These are phyloP conservation scores for Chlamydomonas reinhardtii DNA, from an alignment of 163 green algal genomes.

Conservation along the genomic window DNA sequence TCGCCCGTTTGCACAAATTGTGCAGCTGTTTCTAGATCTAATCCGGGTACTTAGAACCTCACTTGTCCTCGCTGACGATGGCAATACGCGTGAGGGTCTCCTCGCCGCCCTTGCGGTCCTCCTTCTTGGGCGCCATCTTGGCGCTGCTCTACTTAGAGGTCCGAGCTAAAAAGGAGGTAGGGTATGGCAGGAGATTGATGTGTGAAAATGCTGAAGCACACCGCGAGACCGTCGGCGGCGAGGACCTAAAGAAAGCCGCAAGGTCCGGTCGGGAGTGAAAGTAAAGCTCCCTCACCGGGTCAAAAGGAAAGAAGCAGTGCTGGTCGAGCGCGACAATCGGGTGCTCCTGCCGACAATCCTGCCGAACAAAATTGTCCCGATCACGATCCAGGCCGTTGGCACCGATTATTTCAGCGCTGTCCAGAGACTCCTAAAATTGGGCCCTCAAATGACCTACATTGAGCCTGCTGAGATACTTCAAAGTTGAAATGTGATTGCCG, in stretches of 20 bases:
- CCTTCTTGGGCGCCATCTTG: conserved; percentile 77
- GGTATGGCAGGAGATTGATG: not conserved
- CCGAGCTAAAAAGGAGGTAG: not conserved
- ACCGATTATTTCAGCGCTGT: too few species aligned
- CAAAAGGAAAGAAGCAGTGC: too few species aligned
- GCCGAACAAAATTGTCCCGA: too few species aligned
- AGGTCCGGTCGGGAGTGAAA: not conserved
- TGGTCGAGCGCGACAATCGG: too few species aligned
- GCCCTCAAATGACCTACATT: too few species aligned
- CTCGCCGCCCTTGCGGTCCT: conserved; percentile 81
- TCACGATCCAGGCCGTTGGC: too few species aligned
- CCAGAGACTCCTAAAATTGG: too few species aligned
- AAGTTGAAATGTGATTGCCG: too few species aligned
- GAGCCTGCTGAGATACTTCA: too few species aligned
- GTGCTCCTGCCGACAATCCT: too few species aligned
- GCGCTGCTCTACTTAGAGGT: not conserved
- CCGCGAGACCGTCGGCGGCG: not conserved
- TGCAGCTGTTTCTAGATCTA: too few species aligned
- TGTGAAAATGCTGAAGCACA: not conserved
- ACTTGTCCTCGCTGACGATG: conserved; percentile 95
- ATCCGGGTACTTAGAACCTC: not conserved
- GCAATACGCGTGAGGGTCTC: conserved; percentile 97
- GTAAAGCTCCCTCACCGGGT: not conserved
- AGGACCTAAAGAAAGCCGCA: not conserved
- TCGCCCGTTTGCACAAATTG: too few species aligned